A percentile compares a stretch with the other conserved stretches of the same genome.
These are phyloP conservation scores for Colletotrichum endophyticum DNA, from an alignment of 2,329 filamentous ascomycete species.

Conservation along the genomic window DNA sequence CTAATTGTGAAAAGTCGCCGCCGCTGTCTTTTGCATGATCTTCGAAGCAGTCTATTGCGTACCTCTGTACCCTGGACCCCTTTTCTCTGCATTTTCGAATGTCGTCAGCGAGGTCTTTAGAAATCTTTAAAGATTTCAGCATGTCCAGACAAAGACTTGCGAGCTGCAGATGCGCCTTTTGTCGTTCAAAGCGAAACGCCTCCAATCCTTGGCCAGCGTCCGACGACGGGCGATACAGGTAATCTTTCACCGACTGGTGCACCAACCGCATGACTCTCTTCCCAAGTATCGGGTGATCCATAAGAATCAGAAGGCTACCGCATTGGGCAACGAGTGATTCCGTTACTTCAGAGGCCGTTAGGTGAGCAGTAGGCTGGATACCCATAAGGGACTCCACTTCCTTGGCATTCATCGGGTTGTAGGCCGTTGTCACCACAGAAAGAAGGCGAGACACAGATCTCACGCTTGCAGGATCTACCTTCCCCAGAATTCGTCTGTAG, in stretches of 20 bases:
- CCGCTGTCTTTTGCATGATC: too few species aligned
- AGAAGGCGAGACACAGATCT: too few species aligned
- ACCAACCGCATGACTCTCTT: accelerated
- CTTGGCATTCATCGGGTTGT: accelerated
- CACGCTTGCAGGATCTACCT: accelerated
- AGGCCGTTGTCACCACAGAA: accelerated
- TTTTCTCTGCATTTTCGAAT: too few species aligned
- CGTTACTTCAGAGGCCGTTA: too few species aligned
- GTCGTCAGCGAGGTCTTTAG: too few species aligned
- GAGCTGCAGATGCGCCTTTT: too few species aligned
- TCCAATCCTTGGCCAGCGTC: accelerated
- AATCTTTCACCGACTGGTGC: too few species aligned
- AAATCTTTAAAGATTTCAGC: too few species aligned
- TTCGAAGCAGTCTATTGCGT: accelerated
- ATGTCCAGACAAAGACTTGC: too few species aligned
- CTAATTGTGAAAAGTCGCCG: accelerated
- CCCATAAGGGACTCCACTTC: accelerated
- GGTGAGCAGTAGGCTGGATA: too few species aligned
- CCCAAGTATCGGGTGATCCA: accelerated
- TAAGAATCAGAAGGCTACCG: accelerated
- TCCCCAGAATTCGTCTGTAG: accelerated
- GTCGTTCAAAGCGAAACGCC: accelerated
- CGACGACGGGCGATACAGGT: accelerated
- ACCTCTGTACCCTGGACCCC: too few species aligned
- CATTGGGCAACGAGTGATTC: too few species aligned